These are phyloP conservation scores for Nigrospora sphaerica DNA, from an alignment of 2,329 filamentous ascomycete species.

Conservation along the genomic window DNA sequence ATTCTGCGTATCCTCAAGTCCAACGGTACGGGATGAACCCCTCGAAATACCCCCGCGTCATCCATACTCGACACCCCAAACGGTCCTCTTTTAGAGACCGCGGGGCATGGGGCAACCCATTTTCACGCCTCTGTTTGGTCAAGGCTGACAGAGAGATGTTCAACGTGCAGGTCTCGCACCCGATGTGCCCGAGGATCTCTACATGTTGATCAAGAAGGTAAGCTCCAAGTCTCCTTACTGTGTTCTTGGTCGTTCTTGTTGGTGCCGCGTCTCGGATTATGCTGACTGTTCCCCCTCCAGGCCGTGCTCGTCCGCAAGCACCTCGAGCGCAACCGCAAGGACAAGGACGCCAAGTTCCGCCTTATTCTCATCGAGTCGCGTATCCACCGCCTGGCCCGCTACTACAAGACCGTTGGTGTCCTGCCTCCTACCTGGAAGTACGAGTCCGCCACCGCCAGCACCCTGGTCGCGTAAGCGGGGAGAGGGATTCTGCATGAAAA, in stretches of 20 bases:
- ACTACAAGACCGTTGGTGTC: constrained; percentile 95
- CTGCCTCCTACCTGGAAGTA: constrained; percentile 95
- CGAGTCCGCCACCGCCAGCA: constrained; percentile 94
- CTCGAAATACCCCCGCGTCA: constrained; percentile 9
- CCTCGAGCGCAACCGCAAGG: constrained; percentile 99
- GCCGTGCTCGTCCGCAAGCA: constrained; percentile 99
- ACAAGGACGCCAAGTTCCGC: constrained; percentile 99
- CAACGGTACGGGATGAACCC: constrained; percentile 68
- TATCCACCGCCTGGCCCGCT: constrained; percentile 98
- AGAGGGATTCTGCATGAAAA: constrained; percentile 13
- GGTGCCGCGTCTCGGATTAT: not conserved
- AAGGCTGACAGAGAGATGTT: constrained; percentile 84
- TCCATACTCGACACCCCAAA: constrained; percentile 3
- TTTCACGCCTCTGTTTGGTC: constrained; percentile 77
- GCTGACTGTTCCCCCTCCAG: constrained; percentile 33
- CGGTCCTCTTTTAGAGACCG: not conserved
- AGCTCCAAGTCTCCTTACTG: constrained; percentile 10
- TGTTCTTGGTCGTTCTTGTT: no score
- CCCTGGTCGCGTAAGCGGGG: constrained; percentile 73
- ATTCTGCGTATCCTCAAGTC: constrained; percentile 99
- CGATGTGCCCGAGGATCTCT: constrained; percentile 98
- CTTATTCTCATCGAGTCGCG: constrained; percentile 99
- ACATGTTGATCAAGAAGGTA: constrained; percentile 99
- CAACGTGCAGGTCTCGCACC: constrained; percentile 82
- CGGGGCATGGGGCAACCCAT: not conserved